Evolutionary conservation across 805 yeast species (phyloP).

Genomic region (Nakazawaea peltata): DNA sequence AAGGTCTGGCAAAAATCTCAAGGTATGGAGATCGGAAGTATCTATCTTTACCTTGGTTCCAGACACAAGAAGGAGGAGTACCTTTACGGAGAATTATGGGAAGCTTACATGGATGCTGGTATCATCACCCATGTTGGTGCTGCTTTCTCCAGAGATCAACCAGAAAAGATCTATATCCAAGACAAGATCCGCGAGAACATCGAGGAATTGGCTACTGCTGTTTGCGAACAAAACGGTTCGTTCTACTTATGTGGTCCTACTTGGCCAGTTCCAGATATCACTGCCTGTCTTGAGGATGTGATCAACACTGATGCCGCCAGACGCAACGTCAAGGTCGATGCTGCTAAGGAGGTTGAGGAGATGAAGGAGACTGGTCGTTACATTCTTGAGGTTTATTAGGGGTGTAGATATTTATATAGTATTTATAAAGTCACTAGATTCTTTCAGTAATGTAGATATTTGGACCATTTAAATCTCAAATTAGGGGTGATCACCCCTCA

Average conservation of each 20-base stretch:
- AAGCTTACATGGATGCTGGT: slow-evolving; percentile 90
- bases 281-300: slow-evolving; percentile 82
- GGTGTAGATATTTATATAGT: neutral
- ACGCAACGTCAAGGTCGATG: slow-evolving; percentile 61
- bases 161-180: slow-evolving; percentile 89
- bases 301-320: slow-evolving; percentile 61
- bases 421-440: too few relatives aligned
- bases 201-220: slow-evolving; percentile 67
- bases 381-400: slow-evolving; percentile 83
- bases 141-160: slow-evolving; percentile 96
- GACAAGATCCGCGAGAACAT: slow-evolving; percentile 80
- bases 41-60: slow-evolving; percentile 84
- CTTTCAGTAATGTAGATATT: too few relatives aligned
- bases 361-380: slow-evolving; percentile 90
- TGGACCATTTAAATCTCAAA: too few relatives aligned
- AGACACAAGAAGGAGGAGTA: slow-evolving; percentile 95
- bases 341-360: slow-evolving; percentile 78
- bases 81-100: slow-evolving; percentile 95
- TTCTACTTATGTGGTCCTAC: slow-evolving; percentile 98
- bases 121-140: slow-evolving; percentile 92
- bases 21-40: slow-evolving; percentile 83
- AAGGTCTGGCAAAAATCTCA: slow-evolving; percentile 88
- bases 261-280: slow-evolving; percentile 98
- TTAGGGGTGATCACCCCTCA: too few relatives aligned
- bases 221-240: slow-evolving; percentile 72